Evolutionary conservation across 2,329 filamentous ascomycete genomes (phyloP), one percentile per base, ranked within the genome.

Genomic region (Colletotrichum sp.): DNA sequence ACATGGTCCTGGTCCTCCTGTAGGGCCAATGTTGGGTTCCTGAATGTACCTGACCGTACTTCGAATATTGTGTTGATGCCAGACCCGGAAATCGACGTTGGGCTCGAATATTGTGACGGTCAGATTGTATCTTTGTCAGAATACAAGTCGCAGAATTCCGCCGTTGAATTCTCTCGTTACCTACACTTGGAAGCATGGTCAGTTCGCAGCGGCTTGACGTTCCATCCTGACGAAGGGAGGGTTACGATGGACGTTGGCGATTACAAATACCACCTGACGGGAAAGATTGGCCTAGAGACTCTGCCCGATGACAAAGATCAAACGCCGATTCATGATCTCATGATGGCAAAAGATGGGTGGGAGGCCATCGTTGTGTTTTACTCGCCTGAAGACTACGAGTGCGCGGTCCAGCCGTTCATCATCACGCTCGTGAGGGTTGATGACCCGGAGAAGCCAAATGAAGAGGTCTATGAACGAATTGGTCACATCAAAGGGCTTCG

Each of bases 381-480:
- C 44, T 52, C 44, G n/a, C n/a, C 44, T 21, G 44, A 52, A 13
- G 6, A 13, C n/a, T 13, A 13, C 2, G 44, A 52, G 3, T 6
- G 12, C n/a, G 12, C 44, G n/a, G 44, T 21, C n/a, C 18, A 44
- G 39, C 39, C 39, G 0, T 44, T n/a, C 9, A 44, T 44, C 3
- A n/a, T 44, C 8, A n/a, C 18, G 9, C 18, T 44, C 18, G 4
- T 12, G 18, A 44, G 39, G 18, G 18, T 44, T n/a, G 44, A 52
- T 0, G 44, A 52, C 6, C n/a, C 44, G 3, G 44, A 13, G 6
- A n/a, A 44, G 9, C 39, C 39, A 6, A 0, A 7, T 4, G 39
- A 44, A 3, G 39, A n/a, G 39, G 39, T 44, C 18, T n/a, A 44
- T 44, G 39, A 44, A n/a, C 39, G 39, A 12, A 7, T 44, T 12